Conservation (phyloP, 2,329 filamentous ascomycete genomes). For the Zasmidium citrigriseum region DNA sequence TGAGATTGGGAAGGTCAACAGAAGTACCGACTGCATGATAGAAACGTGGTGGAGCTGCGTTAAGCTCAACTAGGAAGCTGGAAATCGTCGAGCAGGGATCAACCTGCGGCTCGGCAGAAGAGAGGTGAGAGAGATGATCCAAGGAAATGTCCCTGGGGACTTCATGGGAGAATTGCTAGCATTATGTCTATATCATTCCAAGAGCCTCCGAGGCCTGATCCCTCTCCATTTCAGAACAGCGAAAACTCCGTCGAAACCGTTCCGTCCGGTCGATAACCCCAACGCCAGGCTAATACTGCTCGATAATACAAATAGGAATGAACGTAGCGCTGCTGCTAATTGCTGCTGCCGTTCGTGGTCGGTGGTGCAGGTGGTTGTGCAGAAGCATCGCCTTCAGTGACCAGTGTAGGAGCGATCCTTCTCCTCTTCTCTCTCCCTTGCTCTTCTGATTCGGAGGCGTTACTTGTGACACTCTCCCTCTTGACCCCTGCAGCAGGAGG, state of each 20-base stretch:
- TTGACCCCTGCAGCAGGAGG: conserved; percentile 27
- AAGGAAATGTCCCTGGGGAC: neutral
- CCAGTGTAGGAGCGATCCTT: conserved; percentile 48
- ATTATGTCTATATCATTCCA: neutral
- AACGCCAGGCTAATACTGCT: conserved; percentile 21
- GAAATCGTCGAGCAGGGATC: neutral
- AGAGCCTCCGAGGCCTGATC: neutral
- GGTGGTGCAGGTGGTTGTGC: conserved; percentile 2
- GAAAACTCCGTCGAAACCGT: neutral
- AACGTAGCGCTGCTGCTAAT: neutral
- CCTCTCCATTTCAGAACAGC: neutral
- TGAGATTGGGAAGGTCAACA: neutral
- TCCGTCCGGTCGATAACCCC: conserved; percentile 2
- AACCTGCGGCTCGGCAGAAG: neutral
- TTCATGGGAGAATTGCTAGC: neutral
- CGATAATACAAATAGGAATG: conserved; percentile 10
- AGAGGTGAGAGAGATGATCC: neutral
- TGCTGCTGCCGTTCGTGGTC: neutral
- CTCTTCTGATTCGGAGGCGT: conserved; percentile 39
- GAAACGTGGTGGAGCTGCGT: neutral
- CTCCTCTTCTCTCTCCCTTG: conserved; percentile 44
- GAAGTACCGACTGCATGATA: neutral
- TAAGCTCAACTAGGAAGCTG: neutral
- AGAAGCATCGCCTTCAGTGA: conserved; percentile 21
- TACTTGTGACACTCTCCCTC: conserved; percentile 30